Conservation (phyloP, 1,284 basidiomycete genomes). For the Omphalotus olearius region DNA sequence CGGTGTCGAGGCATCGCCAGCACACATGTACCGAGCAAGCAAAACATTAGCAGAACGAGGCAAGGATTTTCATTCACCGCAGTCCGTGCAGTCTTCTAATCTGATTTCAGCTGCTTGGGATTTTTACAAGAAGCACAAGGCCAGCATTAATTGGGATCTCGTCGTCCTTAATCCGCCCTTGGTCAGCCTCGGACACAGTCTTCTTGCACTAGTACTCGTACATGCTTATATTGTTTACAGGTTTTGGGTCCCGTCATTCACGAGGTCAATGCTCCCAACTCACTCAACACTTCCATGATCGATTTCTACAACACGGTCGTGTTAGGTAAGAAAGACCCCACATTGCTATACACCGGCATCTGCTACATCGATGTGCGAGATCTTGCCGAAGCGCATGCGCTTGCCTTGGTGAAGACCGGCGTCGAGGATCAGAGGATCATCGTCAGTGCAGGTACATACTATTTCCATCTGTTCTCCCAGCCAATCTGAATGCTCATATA, state of each 20-base stretch:
- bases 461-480: constrained; percentile 2
- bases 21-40: constrained; percentile 50
- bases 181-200: constrained; percentile 27
- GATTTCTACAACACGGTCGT: constrained; percentile 30
- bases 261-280: constrained; percentile 36
- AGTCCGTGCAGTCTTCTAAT: no score
- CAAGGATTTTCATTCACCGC: background rate
- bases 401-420: constrained; percentile 47
- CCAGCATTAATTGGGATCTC: constrained; percentile 46
- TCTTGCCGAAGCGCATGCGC: constrained; percentile 53
- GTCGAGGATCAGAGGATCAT: constrained; percentile 63
- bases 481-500: no score
- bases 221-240: background rate
- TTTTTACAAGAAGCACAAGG: constrained; percentile 53
- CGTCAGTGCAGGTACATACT: constrained; percentile 33
- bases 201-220: background rate
- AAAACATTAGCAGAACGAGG: constrained; percentile 66
- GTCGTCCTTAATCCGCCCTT: constrained; percentile 52
- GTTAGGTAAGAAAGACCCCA: constrained; percentile 23
- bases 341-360: background rate
- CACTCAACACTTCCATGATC: constrained; percentile 47
- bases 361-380: constrained; percentile 60
- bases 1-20: constrained; percentile 39
- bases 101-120: constrained; percentile 33
- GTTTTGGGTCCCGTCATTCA: constrained; percentile 41